Percentiles rank a stretch among this genome's conserved stretches.
These are phyloP conservation scores for Calycina herbarum DNA, from an alignment of 2,329 filamentous ascomycete genomes.

Conservation along the genomic window DNA sequence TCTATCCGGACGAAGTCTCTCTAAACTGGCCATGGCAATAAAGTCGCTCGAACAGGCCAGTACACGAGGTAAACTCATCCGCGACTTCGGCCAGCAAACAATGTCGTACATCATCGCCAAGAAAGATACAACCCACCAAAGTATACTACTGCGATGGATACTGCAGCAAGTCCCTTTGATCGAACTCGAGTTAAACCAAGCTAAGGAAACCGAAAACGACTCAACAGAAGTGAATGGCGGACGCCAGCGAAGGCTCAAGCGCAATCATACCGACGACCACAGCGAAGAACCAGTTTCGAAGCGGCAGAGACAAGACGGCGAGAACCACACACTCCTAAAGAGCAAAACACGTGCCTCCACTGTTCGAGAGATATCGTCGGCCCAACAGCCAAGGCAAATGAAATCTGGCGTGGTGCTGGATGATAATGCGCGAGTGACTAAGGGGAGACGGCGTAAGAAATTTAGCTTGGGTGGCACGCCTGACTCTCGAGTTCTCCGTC, in stretches of 20 bases:
- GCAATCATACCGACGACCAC: background rate
- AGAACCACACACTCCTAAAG: no score
- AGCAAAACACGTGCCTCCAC: no score
- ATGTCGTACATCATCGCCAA: slow-evolving; percentile 20
- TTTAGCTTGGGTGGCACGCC: no score
- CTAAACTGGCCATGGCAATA: slow-evolving; percentile 25
- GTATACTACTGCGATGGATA: slow-evolving; percentile 33
- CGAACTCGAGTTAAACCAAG: slow-evolving; percentile 30
- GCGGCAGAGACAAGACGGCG: background rate
- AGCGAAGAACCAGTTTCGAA: background rate
- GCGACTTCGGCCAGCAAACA: slow-evolving; percentile 38
- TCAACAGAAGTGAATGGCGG: background rate
- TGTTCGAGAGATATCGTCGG: no score
- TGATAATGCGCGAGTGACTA: no score
- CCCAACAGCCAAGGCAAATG: no score
- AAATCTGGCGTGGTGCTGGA: no score
- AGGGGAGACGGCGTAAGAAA: no score
- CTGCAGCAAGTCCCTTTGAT: slow-evolving; percentile 35
- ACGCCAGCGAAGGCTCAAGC: background rate
- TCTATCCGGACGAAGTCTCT: slow-evolving; percentile 15
- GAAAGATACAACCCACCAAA: slow-evolving; percentile 22
- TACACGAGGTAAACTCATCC: slow-evolving; percentile 26
- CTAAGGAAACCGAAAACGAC: background rate
- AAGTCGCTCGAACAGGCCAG: slow-evolving; percentile 22
- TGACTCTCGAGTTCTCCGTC: no score